Conservation (phyloP, 2,329 filamentous ascomycete genomes). For the Trichophyton verrucosum region DNA sequence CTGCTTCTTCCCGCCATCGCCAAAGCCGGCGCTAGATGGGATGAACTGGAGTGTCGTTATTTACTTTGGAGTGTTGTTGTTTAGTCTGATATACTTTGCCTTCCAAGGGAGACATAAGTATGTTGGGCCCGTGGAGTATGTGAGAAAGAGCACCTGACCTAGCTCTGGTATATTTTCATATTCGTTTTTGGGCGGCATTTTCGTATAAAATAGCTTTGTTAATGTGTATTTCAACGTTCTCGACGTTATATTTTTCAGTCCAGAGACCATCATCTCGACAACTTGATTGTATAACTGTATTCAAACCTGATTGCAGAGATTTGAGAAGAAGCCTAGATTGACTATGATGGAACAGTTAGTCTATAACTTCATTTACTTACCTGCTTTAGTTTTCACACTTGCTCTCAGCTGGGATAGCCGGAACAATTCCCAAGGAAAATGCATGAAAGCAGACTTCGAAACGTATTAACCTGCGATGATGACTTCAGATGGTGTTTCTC, state of each 20-base stretch:
- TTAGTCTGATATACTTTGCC: conserved; percentile 29
- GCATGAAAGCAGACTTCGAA: too few relatives aligned
- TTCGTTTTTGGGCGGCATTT: not conserved
- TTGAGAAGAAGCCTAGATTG: too few relatives aligned
- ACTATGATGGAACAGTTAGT: too few relatives aligned
- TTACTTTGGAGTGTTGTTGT: conserved; percentile 28
- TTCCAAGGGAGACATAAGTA: conserved; percentile 21
- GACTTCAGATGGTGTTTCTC: not conserved
- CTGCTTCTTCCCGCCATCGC: conserved; percentile 8
- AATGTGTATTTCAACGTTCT: too few relatives aligned
- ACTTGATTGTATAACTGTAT: too few relatives aligned
- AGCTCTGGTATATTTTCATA: not conserved
- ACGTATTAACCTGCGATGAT: not conserved
- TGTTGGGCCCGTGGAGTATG: conserved; percentile 13
- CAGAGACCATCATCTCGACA: too few relatives aligned
- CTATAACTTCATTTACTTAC: too few relatives aligned
- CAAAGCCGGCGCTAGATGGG: not conserved
- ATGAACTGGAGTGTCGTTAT: conserved; percentile 29
- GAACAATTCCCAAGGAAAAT: too few relatives aligned
- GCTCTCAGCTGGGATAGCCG: too few relatives aligned
- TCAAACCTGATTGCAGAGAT: too few relatives aligned
- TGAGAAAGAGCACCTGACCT: not conserved
- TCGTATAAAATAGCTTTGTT: not conserved
- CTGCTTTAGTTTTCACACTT: too few relatives aligned
- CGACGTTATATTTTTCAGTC: too few relatives aligned